Conservation (phyloP, 768 basidiomycete species). For the Dioszegia crocea region DNA sequence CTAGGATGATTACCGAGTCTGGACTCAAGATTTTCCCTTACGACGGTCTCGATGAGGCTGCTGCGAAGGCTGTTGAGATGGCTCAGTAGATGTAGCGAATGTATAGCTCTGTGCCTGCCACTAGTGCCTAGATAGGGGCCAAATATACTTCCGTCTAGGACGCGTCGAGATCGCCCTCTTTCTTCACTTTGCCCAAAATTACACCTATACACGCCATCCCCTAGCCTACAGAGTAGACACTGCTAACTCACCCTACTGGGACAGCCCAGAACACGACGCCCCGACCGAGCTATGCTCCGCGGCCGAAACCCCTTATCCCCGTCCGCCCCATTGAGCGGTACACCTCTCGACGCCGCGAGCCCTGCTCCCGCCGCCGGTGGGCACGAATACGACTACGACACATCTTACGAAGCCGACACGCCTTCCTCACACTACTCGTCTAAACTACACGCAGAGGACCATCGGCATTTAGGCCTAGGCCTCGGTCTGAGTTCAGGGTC, state of each 20-base stretch:
- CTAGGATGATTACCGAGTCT: slow-evolving; percentile 85
- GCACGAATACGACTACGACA: background rate
- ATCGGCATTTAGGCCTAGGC: too few species aligned
- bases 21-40: slow-evolving; percentile 90
- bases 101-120: background rate
- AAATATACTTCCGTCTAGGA: background rate
- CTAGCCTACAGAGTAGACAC: too few species aligned
- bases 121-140: background rate
- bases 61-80: slow-evolving; percentile 54
- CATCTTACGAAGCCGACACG: slow-evolving; percentile 24
- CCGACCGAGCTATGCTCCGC: slow-evolving; percentile 12
- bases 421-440: slow-evolving; percentile 27
- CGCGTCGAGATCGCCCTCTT: background rate
- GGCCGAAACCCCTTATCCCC: slow-evolving; percentile 8
- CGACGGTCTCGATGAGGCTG: slow-evolving; percentile 89
- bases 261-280: background rate
- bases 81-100: slow-evolving; percentile 22
- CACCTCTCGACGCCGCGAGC: too few species aligned
- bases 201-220: background rate
- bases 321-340: background rate
- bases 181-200: background rate
- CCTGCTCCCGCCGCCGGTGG: background rate
- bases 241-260: too few species aligned
- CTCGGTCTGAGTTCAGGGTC: too few species aligned
- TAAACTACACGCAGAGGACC: slow-evolving; percentile 7